These are phyloP conservation scores for Tricholoma flavovirens DNA, from an alignment of 768 basidiomycete genomes.

Conservation along the genomic window DNA sequence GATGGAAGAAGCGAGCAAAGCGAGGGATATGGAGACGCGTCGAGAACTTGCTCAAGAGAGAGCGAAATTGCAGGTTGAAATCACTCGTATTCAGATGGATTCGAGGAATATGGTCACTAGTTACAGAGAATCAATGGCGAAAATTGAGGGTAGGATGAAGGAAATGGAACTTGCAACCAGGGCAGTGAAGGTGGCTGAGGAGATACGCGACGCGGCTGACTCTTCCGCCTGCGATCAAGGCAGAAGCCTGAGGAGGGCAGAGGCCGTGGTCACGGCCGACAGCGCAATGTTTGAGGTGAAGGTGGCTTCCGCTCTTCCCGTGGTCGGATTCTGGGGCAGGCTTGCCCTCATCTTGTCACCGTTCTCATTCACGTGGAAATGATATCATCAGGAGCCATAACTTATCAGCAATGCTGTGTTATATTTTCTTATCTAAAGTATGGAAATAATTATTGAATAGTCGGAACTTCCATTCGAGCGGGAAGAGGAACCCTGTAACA, in stretches of 20 bases:
- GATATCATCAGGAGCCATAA: background rate
- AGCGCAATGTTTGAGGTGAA: slow-evolving; percentile 28
- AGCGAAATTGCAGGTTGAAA: slow-evolving; percentile 37
- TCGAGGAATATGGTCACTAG: slow-evolving; percentile 34
- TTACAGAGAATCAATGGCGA: slow-evolving; percentile 31
- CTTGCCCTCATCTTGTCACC: slow-evolving; percentile 30
- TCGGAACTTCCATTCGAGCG: no score
- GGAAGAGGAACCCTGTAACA: background rate
- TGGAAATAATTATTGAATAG: no score
- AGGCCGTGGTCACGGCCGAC: slow-evolving; percentile 18
- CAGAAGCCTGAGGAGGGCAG: background rate
- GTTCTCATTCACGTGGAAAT: slow-evolving; percentile 30
- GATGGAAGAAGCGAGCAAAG: slow-evolving; percentile 38
- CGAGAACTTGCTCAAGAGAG: slow-evolving; percentile 40
- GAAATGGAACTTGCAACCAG: slow-evolving; percentile 16
- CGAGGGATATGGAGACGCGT: slow-evolving; percentile 42
- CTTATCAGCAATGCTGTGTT: background rate
- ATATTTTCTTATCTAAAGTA: background rate
- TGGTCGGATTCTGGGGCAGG: slow-evolving; percentile 30
- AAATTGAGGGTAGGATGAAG: slow-evolving; percentile 23
- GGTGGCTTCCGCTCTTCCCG: slow-evolving; percentile 28
- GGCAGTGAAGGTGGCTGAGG: slow-evolving; percentile 9
- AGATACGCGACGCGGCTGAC: background rate
- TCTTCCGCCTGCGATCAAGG: background rate
- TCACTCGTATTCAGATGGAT: slow-evolving; percentile 35